phyloP scores from a whole-genome alignment of 192 early-diverging fungal species.

The Gamsiella multidivaricata region DNA sequence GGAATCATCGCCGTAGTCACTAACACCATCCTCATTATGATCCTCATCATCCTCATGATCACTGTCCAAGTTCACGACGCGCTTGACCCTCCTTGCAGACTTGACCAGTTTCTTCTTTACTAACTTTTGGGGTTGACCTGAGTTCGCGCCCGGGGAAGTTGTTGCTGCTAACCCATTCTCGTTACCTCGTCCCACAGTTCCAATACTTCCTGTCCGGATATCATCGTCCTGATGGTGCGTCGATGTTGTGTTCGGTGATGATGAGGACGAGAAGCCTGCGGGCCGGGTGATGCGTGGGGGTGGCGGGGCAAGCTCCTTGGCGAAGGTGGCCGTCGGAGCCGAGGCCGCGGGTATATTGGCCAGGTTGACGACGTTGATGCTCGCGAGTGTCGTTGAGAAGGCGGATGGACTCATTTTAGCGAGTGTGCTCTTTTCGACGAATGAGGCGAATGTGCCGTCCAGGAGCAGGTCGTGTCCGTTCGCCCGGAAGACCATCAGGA shows the following conservation, averaged over 20 bases:
- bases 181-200: neutral
- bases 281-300: neutral
- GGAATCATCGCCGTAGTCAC: neutral
- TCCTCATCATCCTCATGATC: slow-evolving; percentile 29
- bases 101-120: slow-evolving; percentile 48
- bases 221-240: too few species aligned
- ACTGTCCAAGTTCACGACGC: slow-evolving; percentile 49
- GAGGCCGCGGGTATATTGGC: slow-evolving; percentile 44
- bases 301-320: slow-evolving; percentile 14
- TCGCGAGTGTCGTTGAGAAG: slow-evolving; percentile 17
- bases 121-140: slow-evolving; percentile 5
- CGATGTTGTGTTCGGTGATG: neutral
- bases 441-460: slow-evolving; percentile 63
- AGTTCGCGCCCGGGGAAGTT: slow-evolving; percentile 8
- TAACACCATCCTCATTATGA: neutral
- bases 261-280: neutral
- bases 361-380: slow-evolving; percentile 29
- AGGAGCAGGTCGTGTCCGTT: slow-evolving; percentile 59
- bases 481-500: slow-evolving; percentile 61
- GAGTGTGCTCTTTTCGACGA: slow-evolving; percentile 51
- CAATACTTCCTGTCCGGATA: neutral
- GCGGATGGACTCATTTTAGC: slow-evolving; percentile 26
- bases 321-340: slow-evolving; percentile 9
- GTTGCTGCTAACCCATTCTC: slow-evolving; percentile 4
- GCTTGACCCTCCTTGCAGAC: slow-evolving; percentile 23